These are phyloP conservation scores for Marchantia polymorpha DNA, from an alignment of 225 moss, liverwort and hornwort genomes.

Conservation along the genomic window DNA sequence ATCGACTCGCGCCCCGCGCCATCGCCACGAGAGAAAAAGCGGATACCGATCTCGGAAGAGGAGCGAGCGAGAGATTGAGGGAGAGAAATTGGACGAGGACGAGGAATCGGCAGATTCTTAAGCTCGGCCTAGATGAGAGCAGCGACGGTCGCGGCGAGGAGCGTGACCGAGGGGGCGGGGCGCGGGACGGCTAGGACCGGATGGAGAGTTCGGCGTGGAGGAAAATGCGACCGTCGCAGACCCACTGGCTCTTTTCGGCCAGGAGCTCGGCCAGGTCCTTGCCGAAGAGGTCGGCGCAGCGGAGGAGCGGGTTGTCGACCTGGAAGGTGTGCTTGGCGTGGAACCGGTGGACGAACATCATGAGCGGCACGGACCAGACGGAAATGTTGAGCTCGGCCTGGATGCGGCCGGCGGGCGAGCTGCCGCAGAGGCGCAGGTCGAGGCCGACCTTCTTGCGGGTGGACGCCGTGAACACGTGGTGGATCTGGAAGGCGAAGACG, in stretches of 20 bases:
- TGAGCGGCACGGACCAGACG: constrained; percentile 14
- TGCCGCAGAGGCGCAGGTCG: constrained; percentile 20
- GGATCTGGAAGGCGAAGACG: constrained; percentile 20
- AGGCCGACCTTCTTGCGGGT: constrained; percentile 5
- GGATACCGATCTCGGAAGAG: too few species aligned
- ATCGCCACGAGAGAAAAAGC: too few species aligned
- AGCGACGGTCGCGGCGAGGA: too few species aligned
- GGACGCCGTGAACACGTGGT: neutral
- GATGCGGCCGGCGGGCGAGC: constrained; percentile 1
- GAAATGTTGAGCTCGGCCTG: constrained; percentile 15
- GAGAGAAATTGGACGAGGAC: too few species aligned
- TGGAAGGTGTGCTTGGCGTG: constrained; percentile 25
- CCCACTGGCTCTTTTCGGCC: constrained; percentile 17
- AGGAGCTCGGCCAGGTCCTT: constrained; percentile 14
- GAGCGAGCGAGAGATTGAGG: too few species aligned
- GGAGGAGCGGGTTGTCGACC: constrained; percentile 7
- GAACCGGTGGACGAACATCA: constrained; percentile 17
- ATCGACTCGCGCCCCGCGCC: too few species aligned
- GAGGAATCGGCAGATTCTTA: too few species aligned
- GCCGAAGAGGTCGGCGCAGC: constrained; percentile 22
- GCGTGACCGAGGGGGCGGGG: too few species aligned
- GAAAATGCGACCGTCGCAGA: constrained; percentile 16
- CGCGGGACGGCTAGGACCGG: constrained; percentile 2
- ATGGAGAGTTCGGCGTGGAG: constrained; percentile 14
- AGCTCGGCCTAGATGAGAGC: too few species aligned